Evolutionary conservation across 1,284 basidiomycete species (phyloP), one percentile per base, ranked within the genome.

Genomic region (Ganoderma lucidum): DNA sequence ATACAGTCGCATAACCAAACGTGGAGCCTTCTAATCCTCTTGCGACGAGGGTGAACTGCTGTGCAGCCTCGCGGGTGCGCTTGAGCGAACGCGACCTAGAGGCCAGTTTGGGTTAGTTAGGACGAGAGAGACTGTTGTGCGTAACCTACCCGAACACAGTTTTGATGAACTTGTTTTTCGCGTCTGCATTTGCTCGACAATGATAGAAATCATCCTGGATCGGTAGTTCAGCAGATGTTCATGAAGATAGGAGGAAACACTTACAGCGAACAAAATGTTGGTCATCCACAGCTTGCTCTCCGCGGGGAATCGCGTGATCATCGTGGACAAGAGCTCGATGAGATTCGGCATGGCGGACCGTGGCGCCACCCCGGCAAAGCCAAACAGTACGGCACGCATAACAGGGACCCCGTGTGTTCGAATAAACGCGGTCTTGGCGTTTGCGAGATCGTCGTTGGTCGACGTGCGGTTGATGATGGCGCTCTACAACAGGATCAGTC

Each of bases 261-360:
- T 69, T 75, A 95, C 94, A 62, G 90, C 84, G 72, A 89, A 88
- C 35, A 96, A 78, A 30, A 95, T 87, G 61, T 89, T 87, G 41
- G 86, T 83, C 78, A 95, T 88, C 95, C 95, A 97, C 19, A 73
- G 81, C 77, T 81, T 84, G 79, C 84, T 88, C 75, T 86, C 87
- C 51, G 80, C 81, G 15, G 84, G 86, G 72, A 85, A 83, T 53
- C 92, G 84, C 10, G 84, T 85, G 42, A 90, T 83, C 51, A 96
- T 79, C 37, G 85, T 87, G 5, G 90, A 89, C 56, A 97, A 81
- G 42, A 96, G 80, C 74, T 96, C 95, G 6, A 94, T 92, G 32
- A 96, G 82, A 77, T 97, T 96, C 12, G 88, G 91, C 9, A 92
- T 90, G n/a, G 89, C 90, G 32, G 93, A 94, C 66, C 95, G 84